Conservation (phyloP, 2,329 filamentous ascomycete genomes). For the Diaporthe vaccinii region DNA sequence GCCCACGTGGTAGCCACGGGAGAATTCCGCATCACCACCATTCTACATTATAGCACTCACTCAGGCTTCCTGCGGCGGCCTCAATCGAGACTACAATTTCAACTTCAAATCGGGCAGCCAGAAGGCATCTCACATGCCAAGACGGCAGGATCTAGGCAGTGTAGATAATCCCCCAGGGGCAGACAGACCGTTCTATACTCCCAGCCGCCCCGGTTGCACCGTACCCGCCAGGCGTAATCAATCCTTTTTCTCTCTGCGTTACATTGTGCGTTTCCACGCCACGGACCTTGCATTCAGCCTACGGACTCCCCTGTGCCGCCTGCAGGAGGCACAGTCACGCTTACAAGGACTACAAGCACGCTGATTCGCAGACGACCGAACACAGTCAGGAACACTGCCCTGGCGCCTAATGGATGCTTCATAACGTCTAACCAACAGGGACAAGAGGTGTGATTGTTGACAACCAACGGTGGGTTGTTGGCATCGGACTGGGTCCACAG, state of each 20-base stretch:
- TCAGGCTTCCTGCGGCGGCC: background rate
- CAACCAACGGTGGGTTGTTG: background rate
- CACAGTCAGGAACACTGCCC: background rate
- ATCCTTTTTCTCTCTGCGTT: constrained; percentile 7
- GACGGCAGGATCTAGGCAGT: background rate
- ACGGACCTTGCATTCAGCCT: constrained; percentile 9
- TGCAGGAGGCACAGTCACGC: constrained; percentile 12
- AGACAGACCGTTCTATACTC: background rate
- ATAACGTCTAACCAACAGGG: background rate
- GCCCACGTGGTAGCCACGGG: constrained; percentile 2
- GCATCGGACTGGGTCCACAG: background rate
- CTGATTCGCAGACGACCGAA: constrained; percentile 20
- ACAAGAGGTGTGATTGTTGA: background rate
- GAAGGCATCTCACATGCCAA: constrained; percentile 1
- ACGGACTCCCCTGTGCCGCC: constrained; percentile 4
- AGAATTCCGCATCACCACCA: background rate
- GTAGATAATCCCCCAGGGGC: background rate
- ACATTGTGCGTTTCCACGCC: background rate
- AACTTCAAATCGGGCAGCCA: no score
- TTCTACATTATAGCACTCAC: no score
- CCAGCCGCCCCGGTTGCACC: background rate
- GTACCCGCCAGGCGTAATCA: background rate
- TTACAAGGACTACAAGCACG: background rate
- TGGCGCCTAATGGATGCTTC: background rate
- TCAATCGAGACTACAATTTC: background rate